Evolutionary conservation across 768 basidiomycete genomes (phyloP), one percentile per base, ranked within the genome.

Genomic region (Collybia mongolica): DNA sequence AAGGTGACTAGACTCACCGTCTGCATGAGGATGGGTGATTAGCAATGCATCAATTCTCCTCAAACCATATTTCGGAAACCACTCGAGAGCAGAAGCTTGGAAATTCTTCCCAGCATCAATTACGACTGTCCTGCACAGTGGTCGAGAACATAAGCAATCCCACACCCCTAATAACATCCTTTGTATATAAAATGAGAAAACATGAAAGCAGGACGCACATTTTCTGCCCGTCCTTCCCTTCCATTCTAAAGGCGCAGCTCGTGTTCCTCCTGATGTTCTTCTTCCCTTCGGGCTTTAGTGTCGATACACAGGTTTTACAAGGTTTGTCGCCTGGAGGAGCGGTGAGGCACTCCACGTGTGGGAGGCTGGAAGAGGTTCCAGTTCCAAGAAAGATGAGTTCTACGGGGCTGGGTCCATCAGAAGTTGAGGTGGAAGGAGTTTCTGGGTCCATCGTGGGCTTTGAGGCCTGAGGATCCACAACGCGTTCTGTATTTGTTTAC

Each of bases 51-150:
- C 74, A 49, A 76, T 75, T 48, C 59, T 60, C 49, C 92, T 74
- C 38, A 96, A 68, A 2, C 82, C 83, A 63, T 87, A 85, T 63
- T 83, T 83, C 1, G 90, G 90, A 53, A 75, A 76, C 72, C 72
- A 75, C 52, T 76, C 72, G 41, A 74, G 22, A 22, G 73, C 72
- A 39, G 74, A 69, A 26, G 74, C 72, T 55, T 83, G 82, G 65
- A 93, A 93, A 50, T 84, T 91, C 72, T 93, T 93, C 45, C 91
- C 91, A 17, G 83, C 88, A 68, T 93, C 91, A 58, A 93, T 83
- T 12, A 93, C 77, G 49, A 93, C 75, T 14, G 88, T 91, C 60
- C 87, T 90, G 52, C 22, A 29, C 38, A 42, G 45, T 38, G 39
- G 38, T 39, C 26, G 61, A 50, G 17, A 59, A 41, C 39, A 63